Evolutionary conservation across 768 basidiomycete genomes (phyloP).

Genomic region (Hypholoma fasciculare): DNA sequence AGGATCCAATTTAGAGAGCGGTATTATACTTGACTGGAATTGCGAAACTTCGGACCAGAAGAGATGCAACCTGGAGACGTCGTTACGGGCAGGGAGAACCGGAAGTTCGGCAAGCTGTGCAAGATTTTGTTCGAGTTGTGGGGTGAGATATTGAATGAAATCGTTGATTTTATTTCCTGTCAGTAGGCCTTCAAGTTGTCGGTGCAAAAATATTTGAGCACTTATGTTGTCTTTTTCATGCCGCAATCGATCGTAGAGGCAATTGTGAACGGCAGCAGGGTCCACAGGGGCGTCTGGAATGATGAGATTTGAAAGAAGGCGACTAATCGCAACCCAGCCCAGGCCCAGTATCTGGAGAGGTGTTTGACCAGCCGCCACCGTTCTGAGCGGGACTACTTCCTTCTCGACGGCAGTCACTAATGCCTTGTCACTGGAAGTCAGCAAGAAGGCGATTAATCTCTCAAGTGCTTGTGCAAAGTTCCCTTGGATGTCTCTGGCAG

Average conservation of each 20-base stretch:
- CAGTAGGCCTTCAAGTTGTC: slow-evolving; percentile 49
- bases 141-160: slow-evolving; percentile 45
- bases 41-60: slow-evolving; percentile 80
- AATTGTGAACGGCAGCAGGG: slow-evolving; percentile 68
- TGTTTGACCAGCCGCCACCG: slow-evolving; percentile 4
- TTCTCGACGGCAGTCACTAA: slow-evolving; percentile 34
- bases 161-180: slow-evolving; percentile 59
- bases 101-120: slow-evolving; percentile 26
- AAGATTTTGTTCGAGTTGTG: slow-evolving; percentile 28
- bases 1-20: slow-evolving; percentile 46
- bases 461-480: slow-evolving; percentile 4
- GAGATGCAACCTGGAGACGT: slow-evolving; percentile 50
- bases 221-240: slow-evolving; percentile 39
- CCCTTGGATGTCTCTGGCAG: not conserved
- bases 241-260: slow-evolving; percentile 41
- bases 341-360: slow-evolving; percentile 24
- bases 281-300: slow-evolving; percentile 87
- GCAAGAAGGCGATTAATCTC: slow-evolving; percentile 29
- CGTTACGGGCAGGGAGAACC: slow-evolving; percentile 32
- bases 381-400: slow-evolving; percentile 25
- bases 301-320: slow-evolving; percentile 65
- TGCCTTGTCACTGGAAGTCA: slow-evolving; percentile 29
- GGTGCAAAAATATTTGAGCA: slow-evolving; percentile 55
- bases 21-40: slow-evolving; percentile 64
- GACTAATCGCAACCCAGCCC: slow-evolving; percentile 62